Evolutionary conservation across 306 rosid genomes (phyloP), one percentile per base, ranked within the genome.

Genomic region (Coriaria nepalensis): DNA sequence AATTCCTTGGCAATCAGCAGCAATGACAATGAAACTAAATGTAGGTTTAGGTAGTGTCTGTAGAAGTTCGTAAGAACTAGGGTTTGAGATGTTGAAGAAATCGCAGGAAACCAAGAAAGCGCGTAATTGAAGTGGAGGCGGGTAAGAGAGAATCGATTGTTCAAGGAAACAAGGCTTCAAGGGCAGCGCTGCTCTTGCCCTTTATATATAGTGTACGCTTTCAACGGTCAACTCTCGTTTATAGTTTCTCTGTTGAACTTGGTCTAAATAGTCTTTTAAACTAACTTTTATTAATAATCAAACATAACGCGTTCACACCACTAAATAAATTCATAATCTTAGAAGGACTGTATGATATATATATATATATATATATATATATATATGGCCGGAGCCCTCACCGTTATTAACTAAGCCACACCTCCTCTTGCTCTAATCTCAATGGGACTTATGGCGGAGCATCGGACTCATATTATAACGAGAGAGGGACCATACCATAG

Each of bases 151-250:
- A 3, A 20, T 20, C 29, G 29, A 20, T 32, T 49, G 8, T 9
- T 33, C 20, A 12, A 15, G 13, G 53, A 35, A 33, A 49, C 2
- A 5, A 6, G n/a, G 37, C 10, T 6, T 6, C n/a, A 49, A 33
- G 37, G 5, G 40, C n/a, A 15, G 14, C 29, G 29, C 29, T 20
- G 29, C 29, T 20, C 29, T 20, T 20, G 7, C 7, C 39, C 14
- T 44, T 11, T 11, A 8, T 4, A 2, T 2, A 8, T 6, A 10
- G 36, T 49, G 37, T 8, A 33, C 2, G 53, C 37, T 49, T 49
- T 49, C 53, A 49, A 49, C 53, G 53, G 53, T 49, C 53, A 49
- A 49, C 29, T 20, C 29, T 20, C 29, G 29, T 20, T 49, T 49
- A 33, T n/a, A 14, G 53, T 33, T 10, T 49, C 13, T 39, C 35